Evolutionary conservation across 176 grass and related monocot species (phyloP), one percentile per base, ranked within the genome.

Genomic region (Metroxylon sagu): DNA sequence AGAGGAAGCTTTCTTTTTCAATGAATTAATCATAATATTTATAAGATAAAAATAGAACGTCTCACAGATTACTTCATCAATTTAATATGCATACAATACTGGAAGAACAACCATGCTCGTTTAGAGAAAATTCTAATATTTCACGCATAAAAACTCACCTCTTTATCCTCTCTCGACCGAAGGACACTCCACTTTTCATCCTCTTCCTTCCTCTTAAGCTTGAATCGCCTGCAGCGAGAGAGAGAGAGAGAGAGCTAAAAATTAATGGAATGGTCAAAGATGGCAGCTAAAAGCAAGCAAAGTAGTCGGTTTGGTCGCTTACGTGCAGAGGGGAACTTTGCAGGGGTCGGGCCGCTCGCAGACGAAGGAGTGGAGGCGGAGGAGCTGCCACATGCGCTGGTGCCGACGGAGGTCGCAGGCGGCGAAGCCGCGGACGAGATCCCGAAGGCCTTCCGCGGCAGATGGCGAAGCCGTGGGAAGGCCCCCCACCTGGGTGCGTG

Each of bases 351-450:
- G 67, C 1, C 10, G 66, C 28, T 67, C 61, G 29, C 90, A 95
- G 66, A 95, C 69, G 50, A 76, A 80, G 14, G 90, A 66, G 80
- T 95, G 90, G 52, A 95, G 90, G 57, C 76, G 79, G 59, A 95
- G 90, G 59, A 95, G 76, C 67, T 95, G 82, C 90, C 79, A 89
- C 85, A 84, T 85, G 55, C 85, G 85, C 67, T 78, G 64, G 49
- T 66, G 49, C 64, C 52, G 81, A 51, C 57, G 73, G 71, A 77
- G 64, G 50, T 78, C 67, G 79, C 90, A 95, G 48, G 50, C 52
- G 43, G 90, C 84, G 57, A 95, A 83, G 83, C 89, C 85, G 26
- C 56, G 82, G 67, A 95, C 76, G 21, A 95, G 90, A 17, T 83
- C 66, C 76, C 86, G 90, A 19, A 89, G 82, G 4, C 82, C n/a